Base-by-base conservation (phyloP, 2,329 filamentous ascomycete genomes). In the Paramyrothecium roridum region DNA sequence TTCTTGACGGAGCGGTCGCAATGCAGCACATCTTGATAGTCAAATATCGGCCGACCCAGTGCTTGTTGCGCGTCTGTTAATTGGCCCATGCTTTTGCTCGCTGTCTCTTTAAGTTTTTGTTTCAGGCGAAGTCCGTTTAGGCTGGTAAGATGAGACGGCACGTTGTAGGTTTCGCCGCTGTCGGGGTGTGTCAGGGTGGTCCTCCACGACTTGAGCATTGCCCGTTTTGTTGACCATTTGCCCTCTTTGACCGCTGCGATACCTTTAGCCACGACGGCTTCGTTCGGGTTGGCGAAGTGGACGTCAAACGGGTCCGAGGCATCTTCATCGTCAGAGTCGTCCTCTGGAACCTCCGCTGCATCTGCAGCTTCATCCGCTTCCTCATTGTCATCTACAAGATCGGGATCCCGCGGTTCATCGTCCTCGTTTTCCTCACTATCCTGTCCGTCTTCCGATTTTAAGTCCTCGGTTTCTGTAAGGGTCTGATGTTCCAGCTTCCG, bases 11-110 rank as follows among this genome's bases (percentile, higher is more conserved):
- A 90, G 47, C 93, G 82, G 52, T 86, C 85, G 54, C 88, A 90
- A 65, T 89, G 90, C 1, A 97, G 73, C 1, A 96, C 63, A 66
- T 98, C 93, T 54, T 85, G 83, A 67, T 98, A 96, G 61, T 86
- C 85, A 70, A 96, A 96, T 1, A 96, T 77, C 11, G 88, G 78
- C 0, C 88, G 83, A 2, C 88, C 85, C 40, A 97, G 65, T 2
- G 80, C 77, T 62, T 86, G 82, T 65, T 91, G 86, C 1, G 87
- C 69, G 1, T 78, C 72, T 54, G 84, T 79, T 56, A 96, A 85
- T 3, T 74, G 73, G 3, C 81, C 71, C 48, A 84, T 73, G 61
- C 83, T 76, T 52, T 82, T 79, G 19, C 70, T 69, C 22, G 84
- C 80, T 11, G 78, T 73, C 54, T 83, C 78, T 21, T 76, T 75